Conservation (phyloP, 176 grass and related monocot species). For the Oryza officinalis region DNA sequence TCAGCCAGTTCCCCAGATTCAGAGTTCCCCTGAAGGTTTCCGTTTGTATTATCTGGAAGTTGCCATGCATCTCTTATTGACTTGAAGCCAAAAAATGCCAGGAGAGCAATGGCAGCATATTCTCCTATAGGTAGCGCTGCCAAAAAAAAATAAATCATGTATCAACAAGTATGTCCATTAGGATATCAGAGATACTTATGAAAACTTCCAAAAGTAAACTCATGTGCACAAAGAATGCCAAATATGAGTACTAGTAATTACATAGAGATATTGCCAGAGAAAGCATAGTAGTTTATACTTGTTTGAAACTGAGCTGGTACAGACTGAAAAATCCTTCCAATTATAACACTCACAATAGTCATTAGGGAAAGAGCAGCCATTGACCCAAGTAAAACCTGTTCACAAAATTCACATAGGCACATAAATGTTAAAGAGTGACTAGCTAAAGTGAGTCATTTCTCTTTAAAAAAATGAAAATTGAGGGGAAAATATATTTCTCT, state of each 20-base stretch:
- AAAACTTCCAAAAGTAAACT: not conserved
- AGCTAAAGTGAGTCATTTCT: conserved; percentile 3
- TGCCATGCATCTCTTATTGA: conserved; percentile 95
- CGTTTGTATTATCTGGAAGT: conserved; percentile 53
- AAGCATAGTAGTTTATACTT: conserved; percentile 49
- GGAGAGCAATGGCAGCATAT: conserved; percentile 83
- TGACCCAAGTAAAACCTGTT: conserved; percentile 85
- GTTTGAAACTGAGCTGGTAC: conserved; percentile 95
- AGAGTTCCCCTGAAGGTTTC: conserved; percentile 44
- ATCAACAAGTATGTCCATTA: conserved; percentile 23
- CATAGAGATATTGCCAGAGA: not conserved
- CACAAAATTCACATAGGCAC: conserved; percentile 25
- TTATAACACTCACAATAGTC: conserved; percentile 85
- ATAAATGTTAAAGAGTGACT: conserved; percentile 11
- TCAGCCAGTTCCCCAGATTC: conserved; percentile 91
- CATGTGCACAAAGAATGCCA: conserved; percentile 8
- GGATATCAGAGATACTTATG: not conserved
- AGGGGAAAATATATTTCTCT: not conserved
- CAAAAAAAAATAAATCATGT: conserved; percentile 35
- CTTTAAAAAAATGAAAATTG: not conserved
- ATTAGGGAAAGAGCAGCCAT: conserved; percentile 90
- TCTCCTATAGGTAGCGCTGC: conserved; percentile 92
- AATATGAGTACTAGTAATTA: not conserved
- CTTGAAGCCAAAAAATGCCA: conserved; percentile 90
- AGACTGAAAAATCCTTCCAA: conserved; percentile 85